Evolutionary conservation across 2,329 filamentous ascomycete species (phyloP), one percentile per base, ranked within the genome.

Genomic region (Raffaelea albimanens): DNA sequence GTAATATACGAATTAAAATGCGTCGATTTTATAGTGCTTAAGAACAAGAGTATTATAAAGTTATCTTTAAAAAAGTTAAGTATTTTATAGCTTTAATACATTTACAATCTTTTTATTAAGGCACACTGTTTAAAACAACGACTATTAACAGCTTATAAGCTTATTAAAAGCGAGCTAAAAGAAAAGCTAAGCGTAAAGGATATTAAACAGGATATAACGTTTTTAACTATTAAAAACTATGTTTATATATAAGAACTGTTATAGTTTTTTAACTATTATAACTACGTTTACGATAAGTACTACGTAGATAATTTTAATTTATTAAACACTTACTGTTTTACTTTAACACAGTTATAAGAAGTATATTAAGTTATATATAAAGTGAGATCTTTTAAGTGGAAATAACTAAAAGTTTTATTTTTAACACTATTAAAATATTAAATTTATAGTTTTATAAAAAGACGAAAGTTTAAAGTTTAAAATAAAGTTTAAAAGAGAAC

Each of bases 321-420:
- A 23, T 20, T 50, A n/a, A 50, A 50, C 23, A 47, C 18, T 31
- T 36, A 50, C 34, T 50, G 21, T 39, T 50, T 50, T n/a, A 50
- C 29, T 39, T 50, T 22, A 45, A 31, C 31, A 29, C 34, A 25
- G 29, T 18, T 50, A n/a, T 13, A 46, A 50, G 41, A 50, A 41
- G 41, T 50, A n/a, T 50, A n/a, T 20, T 16, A 46, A 23, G 44
- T 33, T 38, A 50, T 20, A 21, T 50, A 50, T 39, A 33, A 44
- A 29, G 44, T 50, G 43, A 29, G 20, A 50, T 41, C n/a, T 42
- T 16, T 22, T 34, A 20, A n/a, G 40, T 20, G 8, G 22, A 29
- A 42, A 42, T 5, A 42, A 8, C 13, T 13, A 42, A 41, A n/a
- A n/a, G 18, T 40, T 16, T 38, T 21, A 29, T 29, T 19, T 46